Base-by-base conservation (phyloP, 345 rosid genomes). In the Citrus inodora region DNA sequence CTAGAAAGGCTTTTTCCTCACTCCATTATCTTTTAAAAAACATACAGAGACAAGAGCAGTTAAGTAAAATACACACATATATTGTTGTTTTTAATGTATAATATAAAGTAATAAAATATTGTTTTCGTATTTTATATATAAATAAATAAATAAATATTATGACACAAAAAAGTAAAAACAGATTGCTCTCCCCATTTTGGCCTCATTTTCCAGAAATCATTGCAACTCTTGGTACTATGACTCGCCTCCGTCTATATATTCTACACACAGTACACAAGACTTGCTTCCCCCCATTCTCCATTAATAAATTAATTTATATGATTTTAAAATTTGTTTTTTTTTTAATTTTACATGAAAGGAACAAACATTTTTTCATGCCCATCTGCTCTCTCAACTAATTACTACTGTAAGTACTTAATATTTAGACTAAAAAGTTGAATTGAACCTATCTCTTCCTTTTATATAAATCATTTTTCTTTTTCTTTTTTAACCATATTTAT, bases 181-280 rank as follows among this genome's bases (percentile, higher is more conserved):
- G 76, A 75, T 75, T 70, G 67, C 74, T 66, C 77, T 83, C 87
- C 73, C 82, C 82, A 79, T 32, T 32, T 32, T 32, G 69, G 81
- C 78, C 81, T 86, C 83, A 81, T 79, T 84, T 81, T 83, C 75
- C 84, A 88, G 88, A 89, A 87, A 80, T 84, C 84, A 79, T 86
- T 86, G 86, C 85, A 80, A 56, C 76, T 71, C 33, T 51, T 16
- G 16, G 14, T 61, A 27, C 21, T 16, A 61, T 61, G 48, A 42
- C 48, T 40, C 46, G 0, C 48, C 16, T 13, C 17, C 4, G 3
- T 11, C 51, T 13, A 13, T 32, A 11, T 11, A 13, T 11, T 46
- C 17, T 13, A 0, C 51, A 3, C 51, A 13, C 51, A 2, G 11
- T 10, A 42, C 0, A 10, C 48, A 42, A 2, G 11, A 42, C 48